Base-by-base conservation (phyloP, 371 early-diverging fungal genomes). In the Apophysomyces variabilis region DNA sequence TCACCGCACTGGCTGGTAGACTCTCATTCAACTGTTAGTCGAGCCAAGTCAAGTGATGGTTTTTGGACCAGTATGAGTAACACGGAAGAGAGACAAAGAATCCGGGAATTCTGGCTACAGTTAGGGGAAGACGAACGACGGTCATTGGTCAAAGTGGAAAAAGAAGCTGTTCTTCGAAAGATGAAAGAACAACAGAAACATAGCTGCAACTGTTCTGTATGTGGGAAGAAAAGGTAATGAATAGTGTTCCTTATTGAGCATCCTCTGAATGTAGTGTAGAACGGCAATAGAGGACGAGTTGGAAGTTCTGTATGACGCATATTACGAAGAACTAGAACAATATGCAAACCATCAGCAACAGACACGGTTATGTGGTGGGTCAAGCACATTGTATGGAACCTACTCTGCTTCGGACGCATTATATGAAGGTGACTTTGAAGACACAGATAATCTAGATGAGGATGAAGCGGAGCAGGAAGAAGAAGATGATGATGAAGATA, bases 161-260 rank as follows among this genome's bases (percentile, higher is more conserved):
- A 95, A 75, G 95, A 95, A 66, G 92, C 94, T 26, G 96, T 96
- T 0, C 76, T 95, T 62, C 87, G 89, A 66, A 95, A 94, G 73
- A 93, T 96, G 87, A 93, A 93, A 73, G 95, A 96, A 72, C 95
- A 96, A 75, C 95, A 95, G 75, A 89, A 90, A 66, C 92, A 93
- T 71, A 89, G 91, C 5, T 96, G 96, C 69, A 89, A 88, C 39
- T 96, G 97, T 73, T 88, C 92, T 35, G 90, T 92, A 7, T 96
- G 96, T 74, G 93, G 95, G 12, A 86, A 91, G 65, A 94, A 94
- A 70, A 86, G 95, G 90, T 93, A 77, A 60, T 21, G 35, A 5
- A 26, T 21, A 21, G 11, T 21, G 21, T 9, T 21, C 21, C 4
- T 50, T 11, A 21, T 18, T 9, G 43, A n/a, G 41, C 4, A 61